Base-by-base conservation (phyloP, 805 yeast genomes). In the Candida schatavii region DNA sequence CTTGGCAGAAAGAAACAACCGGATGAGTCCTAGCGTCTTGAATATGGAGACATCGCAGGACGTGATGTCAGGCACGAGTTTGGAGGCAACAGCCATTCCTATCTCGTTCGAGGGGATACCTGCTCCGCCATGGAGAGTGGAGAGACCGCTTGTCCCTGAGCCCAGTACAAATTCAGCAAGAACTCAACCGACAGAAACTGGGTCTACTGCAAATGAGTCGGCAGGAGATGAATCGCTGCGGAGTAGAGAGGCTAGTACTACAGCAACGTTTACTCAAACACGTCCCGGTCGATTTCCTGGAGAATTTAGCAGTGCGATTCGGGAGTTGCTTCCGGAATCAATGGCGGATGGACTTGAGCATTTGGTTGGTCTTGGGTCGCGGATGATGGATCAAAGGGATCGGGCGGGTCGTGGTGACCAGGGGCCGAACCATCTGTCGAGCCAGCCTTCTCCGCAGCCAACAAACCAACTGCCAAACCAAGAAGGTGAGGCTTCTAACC, bases 1-100 rank as follows among this genome's bases (percentile, higher is more conserved):
- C 20, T n/a, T 31, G 21, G 35, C 35, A 9, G 55, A 52, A 26
- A 41, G 69, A 22, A 61, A 66, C 3, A 66, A 63, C 40, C 37
- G 63, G 10, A 40, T 48, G 7, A 55, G 68, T 26, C 74, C 74
- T 3, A 60, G 55, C 25, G 65, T 69, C 7, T 51, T 67, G 28
- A 65, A 61, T 11, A 68, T 62, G 17, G 72, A 68, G 33, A 67
- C 61, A 15, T 49, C 62, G n/a, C 72, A 64, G 40, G 62, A 62
- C 28, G 57, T 66, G 30, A 32, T 61, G 32, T 62, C 67, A 6
- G 54, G 56, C 28, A 50, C 49, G 21, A 57, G 57, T 13, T 52
- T 55, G 45, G 66, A 57, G 40, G 56, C 59, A 5, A 43, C 55
- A 18, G 52, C 54, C 2, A 44, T 51, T 3, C 32, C 56, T 3